Base-by-base conservation (phyloP, 495 filamentous ascomycete species). In the Pyronema omphalodes region DNA sequence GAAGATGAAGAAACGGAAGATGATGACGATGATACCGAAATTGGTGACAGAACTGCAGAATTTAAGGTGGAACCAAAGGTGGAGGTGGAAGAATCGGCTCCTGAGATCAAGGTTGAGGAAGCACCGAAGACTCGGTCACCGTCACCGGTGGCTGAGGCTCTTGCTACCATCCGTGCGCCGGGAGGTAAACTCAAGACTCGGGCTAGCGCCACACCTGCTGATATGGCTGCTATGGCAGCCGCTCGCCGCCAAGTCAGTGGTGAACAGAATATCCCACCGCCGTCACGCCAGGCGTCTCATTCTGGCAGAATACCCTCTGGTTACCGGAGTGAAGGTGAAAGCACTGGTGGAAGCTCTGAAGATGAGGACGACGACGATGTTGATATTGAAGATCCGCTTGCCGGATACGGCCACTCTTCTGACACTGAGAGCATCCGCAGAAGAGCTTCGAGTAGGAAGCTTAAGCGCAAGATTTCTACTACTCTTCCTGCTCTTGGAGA, bases 141-240 rank as follows among this genome's bases (percentile, higher is more conserved):
- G 14, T 65, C 62, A 6, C 63, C 70, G 11, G 76, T 98, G 39
- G 86, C 89, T 3, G 88, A 95, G 57, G 78, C 79, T 18, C 67
- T 88, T 36, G 87, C 93, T 3, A 96, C 93, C 3, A 88, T 96
- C 69, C 71, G 75, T 55, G 81, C 89, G 5, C 81, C 85, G 18
- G 87, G 89, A 12, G 81, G 83, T 44, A 84, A 79, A 65, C 75
- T 98, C 37, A 95, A 94, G 73, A 89, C 91, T 1, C 76, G 93
- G 7, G 83, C 86, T 9, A 95, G 88, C 8, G 73, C 84, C 37
- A 88, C 86, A 0, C 88, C 85, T 3, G 79, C 86, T 2, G 91
- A 98, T 65, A 68, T 93, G 44, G 75, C 80, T 54, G 73, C 81
- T 23, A 94, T 98, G 88, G 83, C 88, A 11, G 86, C 88, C 43